Percentiles rank a stretch among this genome's conserved stretches.
Evolutionary conservation across 495 filamentous ascomycete species (phyloP).

Genomic region (Apiosordaria backusii): DNA sequence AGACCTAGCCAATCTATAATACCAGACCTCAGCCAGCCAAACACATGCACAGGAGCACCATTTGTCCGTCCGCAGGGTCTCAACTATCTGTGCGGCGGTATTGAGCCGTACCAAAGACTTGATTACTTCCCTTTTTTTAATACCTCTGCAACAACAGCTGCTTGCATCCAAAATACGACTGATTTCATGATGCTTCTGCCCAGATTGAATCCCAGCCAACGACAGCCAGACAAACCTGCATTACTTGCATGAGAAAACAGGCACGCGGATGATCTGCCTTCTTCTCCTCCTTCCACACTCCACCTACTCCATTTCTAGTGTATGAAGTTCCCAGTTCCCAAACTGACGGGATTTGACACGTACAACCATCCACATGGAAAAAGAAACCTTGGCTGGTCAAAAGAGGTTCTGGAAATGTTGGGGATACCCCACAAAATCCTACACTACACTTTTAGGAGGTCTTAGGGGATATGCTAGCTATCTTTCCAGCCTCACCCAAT

Average conservation of each 20-base stretch:
- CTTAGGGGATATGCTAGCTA: neutral
- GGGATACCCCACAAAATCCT: neutral
- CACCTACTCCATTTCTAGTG: neutral
- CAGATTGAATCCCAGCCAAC: neutral
- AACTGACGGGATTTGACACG: neutral
- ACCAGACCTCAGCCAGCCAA: slow-evolving; percentile 14
- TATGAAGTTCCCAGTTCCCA: neutral
- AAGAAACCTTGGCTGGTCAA: neutral
- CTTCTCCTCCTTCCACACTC: neutral
- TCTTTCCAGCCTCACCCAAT: neutral
- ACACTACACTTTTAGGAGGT: neutral
- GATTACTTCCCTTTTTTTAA: neutral
- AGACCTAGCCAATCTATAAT: slow-evolving; percentile 20
- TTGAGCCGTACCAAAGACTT: neutral
- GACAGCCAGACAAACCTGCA: neutral
- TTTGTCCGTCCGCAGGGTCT: neutral
- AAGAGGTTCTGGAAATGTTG: neutral
- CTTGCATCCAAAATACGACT: neutral
- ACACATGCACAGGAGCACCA: neutral
- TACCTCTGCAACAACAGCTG: neutral
- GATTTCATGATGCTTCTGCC: neutral
- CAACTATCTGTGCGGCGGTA: slow-evolving; percentile 10
- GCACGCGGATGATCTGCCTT: neutral
- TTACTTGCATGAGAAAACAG: neutral
- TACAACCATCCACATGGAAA: neutral